These are phyloP conservation scores for Aurinia saxatilis DNA, from an alignment of 345 rosid species.

Conservation along the genomic window DNA sequence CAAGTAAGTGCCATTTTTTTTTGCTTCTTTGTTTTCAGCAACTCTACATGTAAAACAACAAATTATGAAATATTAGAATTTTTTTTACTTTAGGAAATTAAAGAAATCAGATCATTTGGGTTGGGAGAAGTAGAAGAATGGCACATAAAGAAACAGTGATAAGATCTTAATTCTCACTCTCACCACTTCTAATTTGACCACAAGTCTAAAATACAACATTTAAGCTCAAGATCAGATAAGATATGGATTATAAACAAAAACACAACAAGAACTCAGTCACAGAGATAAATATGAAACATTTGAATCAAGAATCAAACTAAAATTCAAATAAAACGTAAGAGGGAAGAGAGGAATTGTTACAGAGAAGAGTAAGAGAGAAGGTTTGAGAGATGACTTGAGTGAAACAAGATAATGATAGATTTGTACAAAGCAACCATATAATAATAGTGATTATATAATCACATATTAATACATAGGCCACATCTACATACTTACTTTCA, in stretches of 20 bases:
- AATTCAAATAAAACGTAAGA: conserved; percentile 3
- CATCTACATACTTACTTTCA: conserved; percentile 12
- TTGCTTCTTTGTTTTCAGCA: conserved; percentile 24
- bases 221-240: background rate
- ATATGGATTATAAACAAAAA: background rate
- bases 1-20: conserved; percentile 54
- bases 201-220: background rate
- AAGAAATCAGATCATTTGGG: background rate
- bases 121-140: background rate
- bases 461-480: conserved; percentile 1
- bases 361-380: conserved; percentile 5
- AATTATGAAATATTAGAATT: background rate
- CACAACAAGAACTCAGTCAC: background rate
- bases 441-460: conserved; percentile 23
- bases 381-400: conserved; percentile 13
- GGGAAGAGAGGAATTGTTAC: conserved; percentile 18
- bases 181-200: background rate
- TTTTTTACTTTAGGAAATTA: background rate
- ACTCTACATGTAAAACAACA: conserved; percentile 7
- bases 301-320: background rate
- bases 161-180: background rate
- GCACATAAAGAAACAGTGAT: too few relatives aligned
- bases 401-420: conserved; percentile 7
- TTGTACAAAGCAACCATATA: conserved; percentile 32
- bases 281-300: background rate